Evolutionary conservation across 2,329 filamentous ascomycete genomes (phyloP).

Genomic region (Sphaerostilbella broomeana): DNA sequence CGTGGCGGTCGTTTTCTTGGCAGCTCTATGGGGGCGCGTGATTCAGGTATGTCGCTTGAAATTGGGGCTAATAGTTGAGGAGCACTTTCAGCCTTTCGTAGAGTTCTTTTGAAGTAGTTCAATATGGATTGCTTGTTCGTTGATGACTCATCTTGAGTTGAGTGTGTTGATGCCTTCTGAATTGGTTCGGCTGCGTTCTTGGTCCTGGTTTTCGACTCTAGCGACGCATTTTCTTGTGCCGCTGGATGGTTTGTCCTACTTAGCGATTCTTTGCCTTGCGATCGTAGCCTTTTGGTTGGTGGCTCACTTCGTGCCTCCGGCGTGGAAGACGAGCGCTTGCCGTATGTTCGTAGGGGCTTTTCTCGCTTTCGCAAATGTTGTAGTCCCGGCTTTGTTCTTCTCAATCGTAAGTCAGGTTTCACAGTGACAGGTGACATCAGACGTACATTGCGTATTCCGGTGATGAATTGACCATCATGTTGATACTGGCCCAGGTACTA

Average conservation of each 20-base stretch:
- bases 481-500: too few species aligned
- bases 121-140: constrained; percentile 30
- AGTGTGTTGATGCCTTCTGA: too few species aligned
- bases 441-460: constrained; percentile 26
- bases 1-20: constrained; percentile 21
- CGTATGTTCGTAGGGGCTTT: constrained; percentile 35
- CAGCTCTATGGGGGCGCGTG: constrained; percentile 13
- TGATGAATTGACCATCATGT: constrained; percentile 22
- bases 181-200: too few species aligned
- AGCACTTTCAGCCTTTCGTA: constrained; percentile 8
- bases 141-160: background rate
- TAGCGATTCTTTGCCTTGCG: background rate
- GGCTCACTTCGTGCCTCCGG: constrained; percentile 22
- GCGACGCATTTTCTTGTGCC: too few species aligned
- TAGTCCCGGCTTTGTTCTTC: constrained; percentile 27
- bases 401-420: constrained; percentile 6
- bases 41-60: background rate
- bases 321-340: constrained; percentile 25
- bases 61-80: background rate
- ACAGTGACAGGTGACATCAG: background rate
- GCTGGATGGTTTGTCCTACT: too few species aligned
- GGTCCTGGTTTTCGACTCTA: too few species aligned
- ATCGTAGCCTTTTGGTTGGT: constrained; percentile 22
- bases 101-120: constrained; percentile 35
- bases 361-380: constrained; percentile 23